These are phyloP conservation scores for Mycena amicta DNA, from an alignment of 768 basidiomycete genomes.

Conservation along the genomic window DNA sequence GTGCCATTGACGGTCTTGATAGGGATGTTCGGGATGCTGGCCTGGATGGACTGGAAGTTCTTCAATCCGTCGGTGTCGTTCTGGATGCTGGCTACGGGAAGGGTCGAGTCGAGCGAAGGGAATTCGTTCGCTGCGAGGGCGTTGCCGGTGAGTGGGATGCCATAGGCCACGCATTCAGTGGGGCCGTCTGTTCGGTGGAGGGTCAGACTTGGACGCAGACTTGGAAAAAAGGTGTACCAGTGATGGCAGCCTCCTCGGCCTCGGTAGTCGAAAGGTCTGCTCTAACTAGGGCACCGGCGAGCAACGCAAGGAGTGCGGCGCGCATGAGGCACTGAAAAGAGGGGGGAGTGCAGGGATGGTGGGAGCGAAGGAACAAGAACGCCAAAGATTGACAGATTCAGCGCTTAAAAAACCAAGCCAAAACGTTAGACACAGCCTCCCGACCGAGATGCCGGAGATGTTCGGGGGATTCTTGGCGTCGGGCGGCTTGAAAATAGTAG, in stretches of 20 bases:
- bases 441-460: too few relatives aligned
- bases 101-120: not conserved
- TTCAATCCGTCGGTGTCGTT: slow-evolving; percentile 44
- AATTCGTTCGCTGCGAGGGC: not conserved
- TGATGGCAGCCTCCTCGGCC: not conserved
- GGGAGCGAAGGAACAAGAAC: not conserved
- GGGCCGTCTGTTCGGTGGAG: too few relatives aligned
- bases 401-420: too few relatives aligned
- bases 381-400: not conserved
- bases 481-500: too few relatives aligned
- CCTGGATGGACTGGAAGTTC: slow-evolving; percentile 47
- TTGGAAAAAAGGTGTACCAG: too few relatives aligned
- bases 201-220: too few relatives aligned
- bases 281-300: not conserved
- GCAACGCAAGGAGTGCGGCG: not conserved
- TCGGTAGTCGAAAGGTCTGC: not conserved
- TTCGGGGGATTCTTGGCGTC: too few relatives aligned
- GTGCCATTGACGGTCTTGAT: slow-evolving; percentile 33
- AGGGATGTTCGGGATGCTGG: slow-evolving; percentile 50
- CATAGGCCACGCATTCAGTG: not conserved
- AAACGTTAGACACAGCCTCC: too few relatives aligned
- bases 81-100: slow-evolving; percentile 23
- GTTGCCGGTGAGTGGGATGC: not conserved
- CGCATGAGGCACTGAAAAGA: not conserved
- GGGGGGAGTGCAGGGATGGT: not conserved